Percentiles rank a stretch among this genome's conserved stretches.
phyloP scores from a whole-genome alignment of 345 rosid genomes.

The Gossypium bickii region DNA sequence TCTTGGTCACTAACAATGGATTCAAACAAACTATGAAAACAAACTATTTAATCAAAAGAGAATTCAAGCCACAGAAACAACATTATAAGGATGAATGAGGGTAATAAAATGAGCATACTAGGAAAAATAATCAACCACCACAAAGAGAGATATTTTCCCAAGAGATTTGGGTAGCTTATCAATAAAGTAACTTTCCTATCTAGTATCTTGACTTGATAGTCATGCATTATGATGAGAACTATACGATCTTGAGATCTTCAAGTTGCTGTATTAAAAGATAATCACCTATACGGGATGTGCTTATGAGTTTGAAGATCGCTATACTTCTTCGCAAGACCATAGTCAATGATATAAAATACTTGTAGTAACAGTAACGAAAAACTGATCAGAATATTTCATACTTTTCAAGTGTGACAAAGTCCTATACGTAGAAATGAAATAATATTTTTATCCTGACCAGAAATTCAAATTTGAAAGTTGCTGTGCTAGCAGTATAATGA shows the following conservation, averaged over 20 bases:
- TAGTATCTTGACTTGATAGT: background rate
- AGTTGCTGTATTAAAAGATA: background rate
- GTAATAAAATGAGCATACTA: no score
- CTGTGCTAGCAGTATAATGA: background rate
- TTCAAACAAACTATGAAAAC: no score
- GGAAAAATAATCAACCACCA: no score
- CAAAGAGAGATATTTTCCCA: no score
- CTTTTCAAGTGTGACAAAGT: background rate
- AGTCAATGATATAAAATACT: slow-evolving; percentile 68
- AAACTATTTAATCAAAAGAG: no score
- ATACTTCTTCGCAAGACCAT: slow-evolving; percentile 84
- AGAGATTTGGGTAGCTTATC: no score
- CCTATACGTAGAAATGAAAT: background rate
- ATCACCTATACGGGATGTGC: slow-evolving; percentile 76
- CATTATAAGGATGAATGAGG: no score
- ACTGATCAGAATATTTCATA: background rate
- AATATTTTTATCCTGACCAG: background rate
- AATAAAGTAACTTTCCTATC: background rate
- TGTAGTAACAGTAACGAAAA: slow-evolving; percentile 20
- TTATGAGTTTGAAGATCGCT: slow-evolving; percentile 86
- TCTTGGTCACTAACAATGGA: no score
- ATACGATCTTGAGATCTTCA: background rate
- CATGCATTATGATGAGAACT: background rate
- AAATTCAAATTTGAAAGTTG: background rate
- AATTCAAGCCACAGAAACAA: no score